Evolutionary conservation across 2,329 filamentous ascomycete genomes (phyloP).

Genomic region (Apiospora sp.): DNA sequence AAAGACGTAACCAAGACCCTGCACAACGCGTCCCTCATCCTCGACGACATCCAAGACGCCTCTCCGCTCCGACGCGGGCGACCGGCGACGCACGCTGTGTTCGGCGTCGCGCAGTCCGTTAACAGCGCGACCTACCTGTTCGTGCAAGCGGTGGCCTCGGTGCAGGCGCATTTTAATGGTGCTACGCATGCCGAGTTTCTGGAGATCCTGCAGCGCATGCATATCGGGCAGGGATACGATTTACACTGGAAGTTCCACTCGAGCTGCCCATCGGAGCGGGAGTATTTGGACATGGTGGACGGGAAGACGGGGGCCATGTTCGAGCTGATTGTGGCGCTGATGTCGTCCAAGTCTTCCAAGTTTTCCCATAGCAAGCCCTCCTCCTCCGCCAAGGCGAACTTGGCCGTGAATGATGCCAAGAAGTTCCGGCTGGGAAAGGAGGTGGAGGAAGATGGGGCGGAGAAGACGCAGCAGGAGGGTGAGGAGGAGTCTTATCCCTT

Average conservation of each 20-base stretch:
- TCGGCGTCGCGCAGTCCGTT: slow-evolving; percentile 58
- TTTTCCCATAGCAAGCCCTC: too few species aligned
- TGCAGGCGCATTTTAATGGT: neutral
- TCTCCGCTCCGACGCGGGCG: slow-evolving; percentile 55
- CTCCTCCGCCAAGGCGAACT: neutral
- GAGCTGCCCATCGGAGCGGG: slow-evolving; percentile 53
- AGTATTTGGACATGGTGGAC: slow-evolving; percentile 57
- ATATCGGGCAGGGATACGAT: slow-evolving; percentile 56
- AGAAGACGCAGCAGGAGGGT: too few species aligned
- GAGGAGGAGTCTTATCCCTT: slow-evolving; percentile 41
- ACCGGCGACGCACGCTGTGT: slow-evolving; percentile 57
- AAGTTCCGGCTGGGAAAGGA: too few species aligned
- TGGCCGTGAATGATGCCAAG: slow-evolving; percentile 40
- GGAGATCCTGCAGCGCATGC: slow-evolving; percentile 39
- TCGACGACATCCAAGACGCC: slow-evolving; percentile 59
- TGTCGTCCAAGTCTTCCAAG: slow-evolving; percentile 48
- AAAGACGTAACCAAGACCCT: neutral
- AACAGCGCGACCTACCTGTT: slow-evolving; percentile 59
- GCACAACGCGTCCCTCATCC: slow-evolving; percentile 12
- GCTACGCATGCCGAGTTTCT: neutral
- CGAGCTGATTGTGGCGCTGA: slow-evolving; percentile 52
- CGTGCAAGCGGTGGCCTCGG: slow-evolving; percentile 44
- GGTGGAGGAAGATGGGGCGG: too few species aligned
- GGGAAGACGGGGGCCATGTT: slow-evolving; percentile 58
- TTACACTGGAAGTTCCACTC: slow-evolving; percentile 56